Base-by-base conservation (phyloP, 805 yeast species). In the Sugiyamaella floridensis region DNA sequence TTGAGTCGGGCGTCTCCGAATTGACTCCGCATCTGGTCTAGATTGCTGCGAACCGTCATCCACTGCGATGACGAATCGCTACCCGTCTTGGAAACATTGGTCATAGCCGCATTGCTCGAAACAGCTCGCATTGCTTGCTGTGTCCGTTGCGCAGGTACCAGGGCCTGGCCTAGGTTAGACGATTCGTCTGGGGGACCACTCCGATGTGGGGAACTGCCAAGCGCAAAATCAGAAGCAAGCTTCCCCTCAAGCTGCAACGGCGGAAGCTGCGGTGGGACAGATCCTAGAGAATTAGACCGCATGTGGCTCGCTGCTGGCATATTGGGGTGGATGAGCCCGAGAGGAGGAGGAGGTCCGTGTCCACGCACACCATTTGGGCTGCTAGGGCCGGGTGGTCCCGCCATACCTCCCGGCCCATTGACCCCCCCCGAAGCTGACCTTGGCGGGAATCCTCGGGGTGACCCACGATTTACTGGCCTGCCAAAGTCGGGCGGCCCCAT, bases 31-130 rank as follows among this genome's bases (percentile, higher is more conserved):
- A 58, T 58, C 26, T 49, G 54, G 26, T 51, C 45, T 34, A 60
- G 50, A 43, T 57, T 58, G 19, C 41, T 45, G 49, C 52, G 44
- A 29, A 60, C 60, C 29, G 55, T 55, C 14, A 32, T 45, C 63
- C 63, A 60, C 22, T 56, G 52, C 15, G 58, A 37, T 22, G 26
- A 32, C 37, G 37, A 32, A 11, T 32, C 37, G 37, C n/a, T 32
- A 11, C 37, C n/a, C 12, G 22, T 45, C 28, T 40, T 45, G 12
- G 41, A 34, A 4, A n/a, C 29, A 10, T 41, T 40, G 47, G 12
- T 40, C 12, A 22, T 2, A 4, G 44, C 22, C 43, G 16, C 32
- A 22, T 47, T 47, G 32, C 28, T 40, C 19, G 15, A 11, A 10
- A 37, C 34, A 3, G 43, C 44, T 16, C 34, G 43, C 37, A 32